phyloP scores from a whole-genome alignment of 768 basidiomycete genomes.

The Mycena alexandri region DNA sequence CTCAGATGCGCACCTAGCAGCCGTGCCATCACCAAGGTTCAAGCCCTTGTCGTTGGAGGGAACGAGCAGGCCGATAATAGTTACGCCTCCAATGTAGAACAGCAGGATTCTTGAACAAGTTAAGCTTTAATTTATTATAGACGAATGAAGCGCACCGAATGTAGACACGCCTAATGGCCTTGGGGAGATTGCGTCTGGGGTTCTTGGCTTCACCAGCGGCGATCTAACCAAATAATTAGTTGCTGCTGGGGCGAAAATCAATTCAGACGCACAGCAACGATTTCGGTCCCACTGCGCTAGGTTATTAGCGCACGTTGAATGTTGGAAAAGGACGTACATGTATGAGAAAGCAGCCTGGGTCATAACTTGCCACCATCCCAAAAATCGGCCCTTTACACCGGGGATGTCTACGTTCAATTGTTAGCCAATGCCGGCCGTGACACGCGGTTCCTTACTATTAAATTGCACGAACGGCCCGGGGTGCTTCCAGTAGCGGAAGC shows the following conservation, averaged over 20 bases:
- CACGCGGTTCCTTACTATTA: constrained; percentile 34
- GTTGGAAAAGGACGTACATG: constrained; percentile 35
- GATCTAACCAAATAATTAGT: constrained; percentile 59
- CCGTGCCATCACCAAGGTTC: constrained; percentile 66
- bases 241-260: neutral
- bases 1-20: constrained; percentile 61
- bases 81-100: constrained; percentile 62
- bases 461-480: constrained; percentile 91
- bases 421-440: no score
- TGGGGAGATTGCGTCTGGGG: constrained; percentile 73
- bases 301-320: neutral
- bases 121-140: no score
- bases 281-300: constrained; percentile 85
- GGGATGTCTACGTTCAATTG: constrained; percentile 51
- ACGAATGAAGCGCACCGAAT: constrained; percentile 58
- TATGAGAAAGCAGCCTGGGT: constrained; percentile 92
- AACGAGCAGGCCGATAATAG: constrained; percentile 86
- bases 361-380: constrained; percentile 72
- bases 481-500: constrained; percentile 86
- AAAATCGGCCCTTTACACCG: constrained; percentile 82
- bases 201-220: constrained; percentile 93
- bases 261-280: constrained; percentile 76
- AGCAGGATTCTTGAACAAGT: constrained; percentile 53
- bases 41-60: constrained; percentile 75
- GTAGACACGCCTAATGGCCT: constrained; percentile 80